Percentiles rank a stretch among this genome's conserved stretches.
phyloP scores from a whole-genome alignment of 768 basidiomycete species.

The Crassisporium funariophilum region DNA sequence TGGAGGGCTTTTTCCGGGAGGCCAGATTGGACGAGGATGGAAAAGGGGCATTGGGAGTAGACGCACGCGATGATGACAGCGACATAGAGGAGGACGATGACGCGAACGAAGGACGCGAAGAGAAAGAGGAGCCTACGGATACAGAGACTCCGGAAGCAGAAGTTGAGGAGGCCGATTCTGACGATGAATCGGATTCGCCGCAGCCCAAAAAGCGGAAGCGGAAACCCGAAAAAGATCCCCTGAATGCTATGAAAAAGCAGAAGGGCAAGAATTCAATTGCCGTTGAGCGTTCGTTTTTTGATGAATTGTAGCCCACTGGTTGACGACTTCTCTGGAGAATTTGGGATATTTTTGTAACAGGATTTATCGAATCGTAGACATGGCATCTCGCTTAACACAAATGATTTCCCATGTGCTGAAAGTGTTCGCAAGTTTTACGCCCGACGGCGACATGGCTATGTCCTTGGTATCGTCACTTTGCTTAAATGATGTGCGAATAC shows the following conservation, averaged over 20 bases:
- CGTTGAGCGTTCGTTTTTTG: constrained; percentile 66
- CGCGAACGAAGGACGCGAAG: constrained; percentile 25
- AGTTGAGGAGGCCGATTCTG: constrained; percentile 26
- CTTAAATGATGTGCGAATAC: too few species aligned
- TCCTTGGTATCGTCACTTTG: too few species aligned
- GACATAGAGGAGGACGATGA: constrained; percentile 21
- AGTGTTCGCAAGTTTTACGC: too few species aligned
- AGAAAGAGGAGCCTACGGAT: constrained; percentile 8
- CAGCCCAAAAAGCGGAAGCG: constrained; percentile 56
- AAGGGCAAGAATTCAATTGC: constrained; percentile 63
- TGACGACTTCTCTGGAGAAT: constrained; percentile 2
- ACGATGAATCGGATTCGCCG: constrained; percentile 27
- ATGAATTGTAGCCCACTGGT: constrained; percentile 48
- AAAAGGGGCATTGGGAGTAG: constrained; percentile 28
- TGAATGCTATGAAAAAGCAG: constrained; percentile 52
- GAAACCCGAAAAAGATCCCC: constrained; percentile 52
- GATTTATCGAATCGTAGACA: too few species aligned
- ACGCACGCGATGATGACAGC: constrained; percentile 27
- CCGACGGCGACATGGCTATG: too few species aligned
- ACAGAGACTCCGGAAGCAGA: neutral
- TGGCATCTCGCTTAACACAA: too few species aligned
- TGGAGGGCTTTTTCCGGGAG: constrained; percentile 68
- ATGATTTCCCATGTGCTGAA: too few species aligned
- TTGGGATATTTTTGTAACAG: too few species aligned
- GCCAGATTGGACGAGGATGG: constrained; percentile 39